Conservation (phyloP, 345 rosid species). For the Hevea brasiliensis region DNA sequence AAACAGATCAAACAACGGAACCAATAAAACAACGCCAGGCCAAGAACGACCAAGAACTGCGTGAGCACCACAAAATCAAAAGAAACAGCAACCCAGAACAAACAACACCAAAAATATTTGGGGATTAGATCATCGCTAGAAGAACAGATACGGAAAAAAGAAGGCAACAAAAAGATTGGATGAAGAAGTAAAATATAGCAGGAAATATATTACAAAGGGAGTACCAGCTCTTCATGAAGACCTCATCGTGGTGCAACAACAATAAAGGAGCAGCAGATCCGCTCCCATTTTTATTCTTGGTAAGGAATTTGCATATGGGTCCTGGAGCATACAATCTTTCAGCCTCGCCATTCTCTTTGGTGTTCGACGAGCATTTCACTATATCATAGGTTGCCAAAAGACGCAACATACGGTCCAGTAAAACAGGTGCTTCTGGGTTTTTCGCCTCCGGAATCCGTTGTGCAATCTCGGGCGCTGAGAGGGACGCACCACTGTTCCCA, state of each 20-base stretch:
- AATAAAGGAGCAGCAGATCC: slow-evolving; percentile 46
- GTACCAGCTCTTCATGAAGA: slow-evolving; percentile 47
- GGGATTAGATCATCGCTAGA: too few relatives aligned
- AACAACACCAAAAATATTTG: too few relatives aligned
- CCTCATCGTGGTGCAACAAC: slow-evolving; percentile 39
- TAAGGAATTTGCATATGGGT: slow-evolving; percentile 48
- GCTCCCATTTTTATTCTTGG: slow-evolving; percentile 20
- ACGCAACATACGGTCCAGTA: slow-evolving; percentile 52
- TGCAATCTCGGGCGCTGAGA: slow-evolving; percentile 47
- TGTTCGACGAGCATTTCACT: too few relatives aligned
- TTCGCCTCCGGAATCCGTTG: slow-evolving; percentile 36
- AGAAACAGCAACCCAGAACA: too few relatives aligned
- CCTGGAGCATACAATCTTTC: slow-evolving; percentile 39
- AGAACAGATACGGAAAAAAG: too few relatives aligned
- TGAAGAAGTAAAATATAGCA: too few relatives aligned
- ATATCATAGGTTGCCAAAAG: slow-evolving; percentile 48
- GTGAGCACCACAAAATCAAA: too few relatives aligned
- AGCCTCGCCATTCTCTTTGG: too few relatives aligned
- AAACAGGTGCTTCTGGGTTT: slow-evolving; percentile 40
- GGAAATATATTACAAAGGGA: background rate
- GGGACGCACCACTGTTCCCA: slow-evolving; percentile 21
- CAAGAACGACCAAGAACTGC: too few relatives aligned
- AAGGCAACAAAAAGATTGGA: too few relatives aligned
- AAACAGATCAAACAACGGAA: too few relatives aligned
- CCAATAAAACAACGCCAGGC: too few relatives aligned